Base-by-base conservation (phyloP, 257 asterid genomes). In the Ilex aquifolium region DNA sequence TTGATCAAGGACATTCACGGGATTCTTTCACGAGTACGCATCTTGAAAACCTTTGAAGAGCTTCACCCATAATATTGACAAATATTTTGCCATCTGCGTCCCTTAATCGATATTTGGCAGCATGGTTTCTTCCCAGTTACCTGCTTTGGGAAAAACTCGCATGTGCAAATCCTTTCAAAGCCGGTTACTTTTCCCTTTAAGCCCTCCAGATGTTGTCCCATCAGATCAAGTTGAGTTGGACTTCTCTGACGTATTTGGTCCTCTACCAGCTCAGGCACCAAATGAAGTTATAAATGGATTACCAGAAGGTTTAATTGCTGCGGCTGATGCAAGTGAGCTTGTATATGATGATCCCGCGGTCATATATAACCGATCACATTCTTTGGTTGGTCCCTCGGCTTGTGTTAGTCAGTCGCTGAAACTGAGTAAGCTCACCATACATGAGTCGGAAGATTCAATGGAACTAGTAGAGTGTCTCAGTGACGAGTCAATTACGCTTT, bases 221-320 rank as follows among this genome's bases (percentile, higher is more conserved):
- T 67, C 57, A 10, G 87, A 80, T 57, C 56, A 71, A 11, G 73
- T 76, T 50, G 94, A 83, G 44, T 67, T 85, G 77, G 96, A 88
- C 70, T 85, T 85, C 56, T 65, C 86, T 2, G 95, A 88, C 52
- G 73, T 85, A 36, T 88, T 88, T 73, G 96, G 95, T 55, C 90
- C 87, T 31, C 73, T 72, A 12, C 73, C 87, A 7, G 32, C 64
- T 61, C 76, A 65, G 63, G 59, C 76, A 65, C 46, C 80, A 36
- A 65, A 40, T 44, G 81, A 78, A 65, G 13, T 73, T 55, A 59
- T 56, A 50, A 42, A 70, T 55, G 85, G 70, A 32, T 62, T 70
- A 31, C 44, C 56, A 60, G 86, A 65, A 65, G 60, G 49, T 61
- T 13, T 62, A 13, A 39, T 64, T 66, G 69, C 53, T 64, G 68